Conservation (phyloP, 2,329 filamentous ascomycete species). For the Talaromyces sp. region DNA sequence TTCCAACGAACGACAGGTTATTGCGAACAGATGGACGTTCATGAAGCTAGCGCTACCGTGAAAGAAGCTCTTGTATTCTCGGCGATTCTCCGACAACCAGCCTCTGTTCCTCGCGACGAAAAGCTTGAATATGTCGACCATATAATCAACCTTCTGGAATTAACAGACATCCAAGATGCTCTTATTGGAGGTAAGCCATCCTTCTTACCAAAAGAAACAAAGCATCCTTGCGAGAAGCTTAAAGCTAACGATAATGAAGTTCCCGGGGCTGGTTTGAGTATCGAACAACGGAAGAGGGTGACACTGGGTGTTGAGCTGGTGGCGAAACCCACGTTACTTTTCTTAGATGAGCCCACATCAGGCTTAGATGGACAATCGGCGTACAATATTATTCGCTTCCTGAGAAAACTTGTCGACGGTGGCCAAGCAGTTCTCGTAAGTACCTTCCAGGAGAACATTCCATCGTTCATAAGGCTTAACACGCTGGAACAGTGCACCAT, state of each 20-base stretch:
- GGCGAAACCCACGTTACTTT: conserved; percentile 55
- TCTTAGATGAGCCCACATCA: conserved; percentile 57
- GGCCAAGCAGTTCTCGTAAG: conserved; percentile 60
- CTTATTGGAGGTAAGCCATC: conserved; percentile 47
- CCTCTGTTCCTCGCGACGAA: conserved; percentile 48
- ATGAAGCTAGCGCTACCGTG: conserved; percentile 58
- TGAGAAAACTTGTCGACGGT: conserved; percentile 59
- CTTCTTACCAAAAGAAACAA: conserved; percentile 7
- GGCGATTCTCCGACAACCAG: conserved; percentile 55
- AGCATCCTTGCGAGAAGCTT: background rate
- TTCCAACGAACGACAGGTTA: conserved; percentile 49
- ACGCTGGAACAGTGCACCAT: conserved; percentile 46
- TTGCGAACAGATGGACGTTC: conserved; percentile 59
- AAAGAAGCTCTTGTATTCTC: conserved; percentile 60
- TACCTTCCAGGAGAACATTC: background rate
- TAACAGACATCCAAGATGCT: conserved; percentile 57
- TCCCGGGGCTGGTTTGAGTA: conserved; percentile 53
- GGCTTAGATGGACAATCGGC: conserved; percentile 64
- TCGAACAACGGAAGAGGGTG: conserved; percentile 61
- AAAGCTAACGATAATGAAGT: conserved; percentile 13
- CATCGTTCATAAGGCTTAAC: background rate
- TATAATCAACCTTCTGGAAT: conserved; percentile 60
- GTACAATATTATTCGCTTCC: conserved; percentile 50
- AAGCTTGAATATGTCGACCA: conserved; percentile 61
- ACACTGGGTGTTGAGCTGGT: conserved; percentile 57